These are phyloP conservation scores for Claviceps pazoutovae DNA, from an alignment of 2,329 filamentous ascomycete species.

Conservation along the genomic window DNA sequence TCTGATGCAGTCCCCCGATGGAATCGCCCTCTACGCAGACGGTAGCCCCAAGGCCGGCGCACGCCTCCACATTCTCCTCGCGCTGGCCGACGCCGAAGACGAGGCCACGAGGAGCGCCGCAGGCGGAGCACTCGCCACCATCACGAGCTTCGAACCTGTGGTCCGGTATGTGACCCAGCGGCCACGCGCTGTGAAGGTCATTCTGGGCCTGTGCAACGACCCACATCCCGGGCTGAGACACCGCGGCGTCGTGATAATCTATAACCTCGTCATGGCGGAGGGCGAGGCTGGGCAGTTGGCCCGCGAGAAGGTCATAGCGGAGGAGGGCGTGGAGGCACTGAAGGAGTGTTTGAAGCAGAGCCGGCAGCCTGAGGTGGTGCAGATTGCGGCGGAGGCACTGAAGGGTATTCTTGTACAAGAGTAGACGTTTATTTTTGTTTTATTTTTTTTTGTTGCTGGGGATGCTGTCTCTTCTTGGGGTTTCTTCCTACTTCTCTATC, in stretches of 20 bases:
- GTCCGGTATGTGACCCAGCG: constrained; percentile 57
- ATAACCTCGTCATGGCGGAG: constrained; percentile 56
- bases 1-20: constrained; percentile 56
- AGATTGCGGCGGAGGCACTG: constrained; percentile 57
- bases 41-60: constrained; percentile 52
- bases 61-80: constrained; percentile 70
- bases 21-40: constrained; percentile 56
- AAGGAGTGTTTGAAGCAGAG: constrained; percentile 57
- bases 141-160: constrained; percentile 66
- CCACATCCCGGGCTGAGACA: constrained; percentile 54
- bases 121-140: constrained; percentile 72
- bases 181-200: constrained; percentile 57
- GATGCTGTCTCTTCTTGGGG: neutral
- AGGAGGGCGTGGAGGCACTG: constrained; percentile 52
- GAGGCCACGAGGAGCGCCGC: constrained; percentile 66
- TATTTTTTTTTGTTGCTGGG: neutral
- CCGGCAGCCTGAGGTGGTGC: constrained; percentile 54
- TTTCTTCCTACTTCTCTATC: neutral
- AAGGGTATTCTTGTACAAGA: constrained; percentile 46
- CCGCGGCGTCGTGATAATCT: constrained; percentile 60
- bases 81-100: constrained; percentile 78
- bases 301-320: constrained; percentile 43
- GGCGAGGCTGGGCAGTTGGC: constrained; percentile 51
- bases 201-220: constrained; percentile 71
- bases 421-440: neutral